These are phyloP conservation scores for Cenchrus americanus DNA, from an alignment of 176 grass and related monocot species.

Conservation along the genomic window DNA sequence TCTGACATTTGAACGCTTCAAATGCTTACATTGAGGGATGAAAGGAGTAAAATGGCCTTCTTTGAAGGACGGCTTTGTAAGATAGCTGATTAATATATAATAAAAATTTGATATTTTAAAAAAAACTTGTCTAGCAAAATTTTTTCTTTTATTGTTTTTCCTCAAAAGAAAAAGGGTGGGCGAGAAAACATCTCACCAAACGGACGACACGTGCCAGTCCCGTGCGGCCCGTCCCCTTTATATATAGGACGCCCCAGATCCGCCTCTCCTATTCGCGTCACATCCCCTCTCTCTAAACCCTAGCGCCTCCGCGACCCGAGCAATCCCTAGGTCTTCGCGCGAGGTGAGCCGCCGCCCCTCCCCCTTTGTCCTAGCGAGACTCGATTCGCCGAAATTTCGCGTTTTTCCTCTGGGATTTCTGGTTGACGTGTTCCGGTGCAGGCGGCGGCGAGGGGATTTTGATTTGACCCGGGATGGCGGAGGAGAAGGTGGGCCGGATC, in stretches of 20 bases:
- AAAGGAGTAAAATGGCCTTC: too few species aligned
- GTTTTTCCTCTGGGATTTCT: not conserved
- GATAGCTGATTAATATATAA: too few species aligned
- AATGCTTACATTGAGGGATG: too few species aligned
- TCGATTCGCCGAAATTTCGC: not conserved
- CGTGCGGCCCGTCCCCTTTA: not conserved
- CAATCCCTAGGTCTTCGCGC: conserved; percentile 34
- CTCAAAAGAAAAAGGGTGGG: not conserved
- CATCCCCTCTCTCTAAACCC: conserved; percentile 43
- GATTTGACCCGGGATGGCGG: conserved; percentile 52
- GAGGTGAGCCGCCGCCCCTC: conserved; percentile 26
- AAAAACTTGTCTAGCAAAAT: too few species aligned
- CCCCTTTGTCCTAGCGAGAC: not conserved
- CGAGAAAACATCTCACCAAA: not conserved
- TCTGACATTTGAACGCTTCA: too few species aligned
- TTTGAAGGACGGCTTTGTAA: too few species aligned
- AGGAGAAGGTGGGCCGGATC: conserved; percentile 77
- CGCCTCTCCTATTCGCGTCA: not conserved
- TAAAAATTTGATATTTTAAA: too few species aligned
- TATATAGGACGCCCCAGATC: conserved; percentile 9
- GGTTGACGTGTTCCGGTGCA: conserved; percentile 10
- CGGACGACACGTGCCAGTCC: conserved; percentile 7
- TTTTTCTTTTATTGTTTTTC: not conserved
- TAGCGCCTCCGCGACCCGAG: conserved; percentile 26
- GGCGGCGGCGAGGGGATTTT: conserved; percentile 15